Base-by-base conservation (phyloP, 495 filamentous ascomycete species). In the Trichoderma asperelloides region DNA sequence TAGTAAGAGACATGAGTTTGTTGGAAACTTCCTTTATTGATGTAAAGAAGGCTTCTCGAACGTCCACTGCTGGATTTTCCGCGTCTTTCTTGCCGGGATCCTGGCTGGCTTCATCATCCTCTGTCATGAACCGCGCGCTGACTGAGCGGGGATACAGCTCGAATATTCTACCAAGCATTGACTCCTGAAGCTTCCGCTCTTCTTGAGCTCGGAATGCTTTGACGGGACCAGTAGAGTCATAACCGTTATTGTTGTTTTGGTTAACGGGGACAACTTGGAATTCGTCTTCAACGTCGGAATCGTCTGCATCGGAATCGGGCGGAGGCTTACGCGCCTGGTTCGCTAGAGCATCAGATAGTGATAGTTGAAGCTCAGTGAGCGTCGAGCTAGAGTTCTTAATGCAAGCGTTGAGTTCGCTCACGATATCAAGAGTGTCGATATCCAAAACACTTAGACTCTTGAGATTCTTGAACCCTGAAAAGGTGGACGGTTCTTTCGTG, bases 381-480 rank as follows among this genome's bases (percentile, higher is more conserved):
- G 81, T 80, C 8, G 78, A 76, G 0, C 80, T 79, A 15, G 78
- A 86, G 68, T 80, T 80, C 43, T 74, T 72, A 27, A 89, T 74
- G 66, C 84, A 88, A 2, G 73, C 62, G 37, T 81, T 77, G 64
- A 89, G 74, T 74, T 88, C 86, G 2, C 75, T 67, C 6, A 87
- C 68, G 41, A 84, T 78, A 25, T 87, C 85, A 12, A 86, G 76
- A 16, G 69, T 78, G 28, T 87, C 84, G 7, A 89, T 84, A 64
- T 87, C 84, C 62, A 88, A 74, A 1, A 88, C 77, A 13, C 79
- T 71, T 33, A 89, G 75, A 37, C 69, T 82, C 68, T 80, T 81
- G 21, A 89, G 78, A 49, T 79, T 75, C 49, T 75, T 81, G 72
- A 89, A 89, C 1, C 82, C 84, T 3, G 84, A 84, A 12, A 87